Percentiles rank a stretch among this genome's conserved stretches.
phyloP scores from a whole-genome alignment of 257 asterid genomes.

The Solanum bulbocastanum region DNA sequence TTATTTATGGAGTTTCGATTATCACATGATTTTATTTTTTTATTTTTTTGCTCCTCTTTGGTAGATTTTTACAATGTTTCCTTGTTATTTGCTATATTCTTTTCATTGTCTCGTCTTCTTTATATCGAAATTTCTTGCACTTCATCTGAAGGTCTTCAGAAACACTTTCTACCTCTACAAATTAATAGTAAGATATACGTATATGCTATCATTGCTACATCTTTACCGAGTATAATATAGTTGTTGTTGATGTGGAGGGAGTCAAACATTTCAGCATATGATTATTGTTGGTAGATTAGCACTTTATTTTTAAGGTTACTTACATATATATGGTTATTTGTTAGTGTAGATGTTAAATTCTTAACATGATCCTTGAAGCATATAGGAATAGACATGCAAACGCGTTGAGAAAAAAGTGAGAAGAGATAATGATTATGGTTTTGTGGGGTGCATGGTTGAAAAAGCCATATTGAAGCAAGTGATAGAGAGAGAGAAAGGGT shows the following conservation, averaged over 20 bases:
- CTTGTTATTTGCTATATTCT: background rate
- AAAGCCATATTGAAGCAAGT: background rate
- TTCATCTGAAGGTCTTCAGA: background rate
- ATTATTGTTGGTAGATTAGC: background rate
- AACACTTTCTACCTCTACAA: background rate
- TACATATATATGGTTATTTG: background rate
- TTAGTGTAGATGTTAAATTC: background rate
- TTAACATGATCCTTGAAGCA: background rate
- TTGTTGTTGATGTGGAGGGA: background rate
- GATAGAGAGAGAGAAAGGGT: background rate
- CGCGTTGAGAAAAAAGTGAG: background rate
- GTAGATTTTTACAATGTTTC: background rate
- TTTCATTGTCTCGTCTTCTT: background rate
- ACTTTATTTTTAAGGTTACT: background rate
- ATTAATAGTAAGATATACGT: too few species aligned
- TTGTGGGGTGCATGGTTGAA: slow-evolving; percentile 9
- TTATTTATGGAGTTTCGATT: too few species aligned
- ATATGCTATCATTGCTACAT: too few species aligned
- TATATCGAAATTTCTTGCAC: background rate
- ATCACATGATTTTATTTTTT: background rate
- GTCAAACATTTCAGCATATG: background rate
- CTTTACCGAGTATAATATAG: too few species aligned
- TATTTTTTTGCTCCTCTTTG: background rate
- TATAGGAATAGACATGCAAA: background rate
- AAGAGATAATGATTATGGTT: background rate